phyloP scores from a whole-genome alignment of 192 early-diverging fungal genomes.

The Coemansia sp. region DNA sequence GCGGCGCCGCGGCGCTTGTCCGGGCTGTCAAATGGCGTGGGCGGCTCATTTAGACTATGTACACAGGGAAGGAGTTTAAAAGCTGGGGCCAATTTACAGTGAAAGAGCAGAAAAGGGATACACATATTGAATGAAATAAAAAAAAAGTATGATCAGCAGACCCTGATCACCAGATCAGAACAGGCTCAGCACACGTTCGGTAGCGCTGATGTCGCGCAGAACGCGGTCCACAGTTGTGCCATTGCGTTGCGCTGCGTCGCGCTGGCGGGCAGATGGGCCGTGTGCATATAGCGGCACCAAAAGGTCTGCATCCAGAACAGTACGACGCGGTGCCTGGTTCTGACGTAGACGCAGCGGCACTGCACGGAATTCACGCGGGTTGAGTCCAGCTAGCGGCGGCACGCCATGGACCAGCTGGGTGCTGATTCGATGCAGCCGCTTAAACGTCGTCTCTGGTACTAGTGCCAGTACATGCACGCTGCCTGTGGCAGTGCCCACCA shows the following conservation, averaged over 20 bases:
- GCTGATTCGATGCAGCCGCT: conserved; percentile 80
- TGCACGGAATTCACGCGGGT: conserved; percentile 82
- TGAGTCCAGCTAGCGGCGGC: conserved; percentile 83
- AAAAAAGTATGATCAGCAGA: too few species aligned
- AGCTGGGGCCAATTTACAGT: too few species aligned
- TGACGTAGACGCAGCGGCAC: conserved; percentile 61
- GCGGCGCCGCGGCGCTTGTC: conserved; percentile 9
- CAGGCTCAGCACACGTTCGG: conserved; percentile 14
- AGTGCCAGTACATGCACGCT: conserved; percentile 43
- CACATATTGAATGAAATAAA: neutral
- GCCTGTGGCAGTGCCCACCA: conserved; percentile 48
- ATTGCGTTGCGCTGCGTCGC: conserved; percentile 85
- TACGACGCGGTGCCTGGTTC: conserved; percentile 69
- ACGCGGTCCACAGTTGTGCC: conserved; percentile 81
- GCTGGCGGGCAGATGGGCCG: conserved; percentile 66
- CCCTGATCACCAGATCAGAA: conserved; percentile 11
- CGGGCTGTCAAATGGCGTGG: too few species aligned
- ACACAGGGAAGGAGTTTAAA: too few species aligned
- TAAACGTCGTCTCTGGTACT: conserved; percentile 88
- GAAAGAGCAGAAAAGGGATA: too few species aligned
- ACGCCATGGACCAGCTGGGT: conserved; percentile 79
- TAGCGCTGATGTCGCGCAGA: conserved; percentile 36
- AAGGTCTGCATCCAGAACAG: conserved; percentile 84
- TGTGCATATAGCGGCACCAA: conserved; percentile 67
- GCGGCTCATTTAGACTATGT: too few species aligned